phyloP scores from a whole-genome alignment of 805 yeast genomes.

The Hermanozyma aechmeae region DNA sequence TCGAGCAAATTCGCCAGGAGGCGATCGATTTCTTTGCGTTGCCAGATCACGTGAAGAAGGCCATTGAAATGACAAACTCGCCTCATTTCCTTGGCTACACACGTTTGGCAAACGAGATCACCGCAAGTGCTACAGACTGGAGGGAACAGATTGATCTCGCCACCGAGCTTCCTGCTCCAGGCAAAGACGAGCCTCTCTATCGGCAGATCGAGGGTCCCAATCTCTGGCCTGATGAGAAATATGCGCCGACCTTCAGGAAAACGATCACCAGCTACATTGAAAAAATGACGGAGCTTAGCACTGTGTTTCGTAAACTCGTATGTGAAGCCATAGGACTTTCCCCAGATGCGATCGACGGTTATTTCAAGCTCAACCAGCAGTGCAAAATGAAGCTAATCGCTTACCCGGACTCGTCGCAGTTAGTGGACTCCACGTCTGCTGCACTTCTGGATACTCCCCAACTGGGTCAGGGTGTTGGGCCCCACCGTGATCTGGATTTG shows the following conservation, averaged over 20 bases:
- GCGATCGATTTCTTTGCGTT: conserved; percentile 36
- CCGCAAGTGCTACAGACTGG: conserved; percentile 45
- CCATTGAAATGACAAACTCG: conserved; percentile 43
- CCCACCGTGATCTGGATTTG: conserved; percentile 60
- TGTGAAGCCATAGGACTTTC: conserved; percentile 48
- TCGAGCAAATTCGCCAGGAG: conserved; percentile 27
- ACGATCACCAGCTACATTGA: conserved; percentile 33
- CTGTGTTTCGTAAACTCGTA: conserved; percentile 35
- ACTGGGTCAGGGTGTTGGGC: conserved; percentile 46
- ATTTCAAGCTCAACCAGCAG: conserved; percentile 43
- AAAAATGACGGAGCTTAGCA: conserved; percentile 36
- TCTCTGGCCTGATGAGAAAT: conserved; percentile 37
- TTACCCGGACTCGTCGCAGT: conserved; percentile 38
- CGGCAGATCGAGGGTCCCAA: conserved; percentile 50
- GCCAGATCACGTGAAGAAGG: conserved; percentile 35
- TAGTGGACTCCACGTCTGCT: conserved; percentile 11
- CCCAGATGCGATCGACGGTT: conserved; percentile 33
- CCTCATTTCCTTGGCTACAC: conserved; percentile 55
- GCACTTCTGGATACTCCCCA: conserved; percentile 20
- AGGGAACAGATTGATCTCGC: conserved; percentile 58
- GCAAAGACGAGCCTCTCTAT: conserved; percentile 30
- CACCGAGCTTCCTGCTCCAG: conserved; percentile 39
- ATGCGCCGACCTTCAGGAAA: conserved; percentile 35
- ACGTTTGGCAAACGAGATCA: conserved; percentile 47
- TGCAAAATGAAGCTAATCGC: conserved; percentile 46